These are phyloP conservation scores for Auricularia sp. DNA, from an alignment of 768 basidiomycete genomes.

Conservation along the genomic window DNA sequence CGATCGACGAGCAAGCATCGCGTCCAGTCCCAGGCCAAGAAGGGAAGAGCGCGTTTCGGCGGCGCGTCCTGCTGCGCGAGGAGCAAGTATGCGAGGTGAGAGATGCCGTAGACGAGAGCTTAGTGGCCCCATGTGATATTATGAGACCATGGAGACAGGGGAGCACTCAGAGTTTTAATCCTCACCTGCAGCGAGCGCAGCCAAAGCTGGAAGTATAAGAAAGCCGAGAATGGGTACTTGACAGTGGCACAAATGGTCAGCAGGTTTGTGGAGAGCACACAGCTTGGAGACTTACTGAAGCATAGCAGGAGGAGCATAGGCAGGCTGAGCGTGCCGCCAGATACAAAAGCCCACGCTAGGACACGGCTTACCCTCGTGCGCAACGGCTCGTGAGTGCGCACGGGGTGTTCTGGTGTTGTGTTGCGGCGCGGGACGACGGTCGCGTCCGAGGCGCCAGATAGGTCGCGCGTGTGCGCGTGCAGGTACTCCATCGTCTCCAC, in stretches of 20 bases:
- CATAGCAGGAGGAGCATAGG: neutral
- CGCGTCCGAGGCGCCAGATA: neutral
- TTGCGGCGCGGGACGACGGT: neutral
- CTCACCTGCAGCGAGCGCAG: neutral
- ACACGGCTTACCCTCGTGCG: neutral
- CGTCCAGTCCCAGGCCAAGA: slow-evolving; percentile 1
- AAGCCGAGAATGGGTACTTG: neutral
- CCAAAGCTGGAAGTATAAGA: neutral
- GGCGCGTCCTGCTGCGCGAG: slow-evolving; percentile 5
- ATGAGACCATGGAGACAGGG: neutral
- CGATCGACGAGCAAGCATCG: slow-evolving; percentile 3
- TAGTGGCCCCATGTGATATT: neutral
- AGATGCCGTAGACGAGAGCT: slow-evolving; percentile 3
- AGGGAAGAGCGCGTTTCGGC: neutral
- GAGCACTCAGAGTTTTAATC: neutral
- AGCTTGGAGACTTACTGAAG: neutral
- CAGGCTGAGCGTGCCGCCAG: neutral
- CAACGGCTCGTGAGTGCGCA: neutral
- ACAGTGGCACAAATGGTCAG: neutral
- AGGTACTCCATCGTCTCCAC: neutral
- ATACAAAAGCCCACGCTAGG: neutral
- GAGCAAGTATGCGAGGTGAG: slow-evolving; percentile 3
- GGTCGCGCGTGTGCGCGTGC: neutral
- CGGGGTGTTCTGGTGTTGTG: neutral
- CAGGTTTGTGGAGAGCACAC: too few species aligned